A percentile compares a stretch with the other conserved stretches of the same genome.
Evolutionary conservation across 163 green algal genomes (phyloP).

Genomic region (Trebouxia gelatinosa): DNA sequence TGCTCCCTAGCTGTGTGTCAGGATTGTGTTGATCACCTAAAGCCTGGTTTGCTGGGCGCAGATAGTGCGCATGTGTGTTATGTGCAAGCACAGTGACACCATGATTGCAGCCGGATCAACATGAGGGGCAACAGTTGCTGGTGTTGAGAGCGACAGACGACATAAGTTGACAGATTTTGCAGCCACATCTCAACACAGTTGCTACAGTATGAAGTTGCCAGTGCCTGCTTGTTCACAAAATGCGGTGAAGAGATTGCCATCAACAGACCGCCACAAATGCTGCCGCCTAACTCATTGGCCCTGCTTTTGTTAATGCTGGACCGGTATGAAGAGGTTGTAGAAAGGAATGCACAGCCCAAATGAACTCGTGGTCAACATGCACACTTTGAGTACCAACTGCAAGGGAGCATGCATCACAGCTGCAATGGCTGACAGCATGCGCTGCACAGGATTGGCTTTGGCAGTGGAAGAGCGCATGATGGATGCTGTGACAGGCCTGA

Average conservation of each 20-base stretch:
- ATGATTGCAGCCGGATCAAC: not conserved
- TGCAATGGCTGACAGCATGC: not conserved
- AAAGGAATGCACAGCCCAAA: not conserved
- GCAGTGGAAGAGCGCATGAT: constrained; percentile 68
- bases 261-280: not conserved
- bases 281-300: not conserved
- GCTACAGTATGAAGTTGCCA: too few species aligned
- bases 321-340: too few species aligned
- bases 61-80: constrained; percentile 14
- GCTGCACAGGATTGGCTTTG: constrained; percentile 45
- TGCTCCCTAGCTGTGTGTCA: not conserved
- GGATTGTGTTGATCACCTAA: too few species aligned
- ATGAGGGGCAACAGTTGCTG: not conserved
- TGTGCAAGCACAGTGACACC: too few species aligned
- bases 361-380: not conserved
- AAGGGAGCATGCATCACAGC: not conserved
- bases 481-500: constrained; percentile 71
- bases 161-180: not conserved
- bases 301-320: not conserved
- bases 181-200: too few species aligned
- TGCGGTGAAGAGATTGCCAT: too few species aligned
- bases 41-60: constrained; percentile 36
- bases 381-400: not conserved
- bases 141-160: not conserved
- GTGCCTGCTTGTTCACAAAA: too few species aligned